A percentile compares a stretch with the other conserved stretches of the same genome.
Conservation (phyloP, 2,329 filamentous ascomycete species). For the Penicillium sp. region DNA sequence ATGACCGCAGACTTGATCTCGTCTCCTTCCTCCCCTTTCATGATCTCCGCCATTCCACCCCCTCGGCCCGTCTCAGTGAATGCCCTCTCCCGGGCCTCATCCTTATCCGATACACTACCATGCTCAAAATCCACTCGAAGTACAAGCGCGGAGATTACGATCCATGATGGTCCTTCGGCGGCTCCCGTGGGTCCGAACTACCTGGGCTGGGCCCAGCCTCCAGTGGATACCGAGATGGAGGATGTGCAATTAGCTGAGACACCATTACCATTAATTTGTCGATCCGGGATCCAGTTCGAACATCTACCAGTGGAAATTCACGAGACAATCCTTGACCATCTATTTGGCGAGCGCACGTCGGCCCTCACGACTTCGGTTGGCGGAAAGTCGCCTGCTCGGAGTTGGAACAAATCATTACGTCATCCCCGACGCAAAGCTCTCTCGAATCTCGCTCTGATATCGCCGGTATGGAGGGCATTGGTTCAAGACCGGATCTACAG, state of each 20-base stretch:
- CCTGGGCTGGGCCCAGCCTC: conserved; percentile 26
- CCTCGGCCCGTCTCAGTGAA: conserved; percentile 40
- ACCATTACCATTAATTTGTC: conserved; percentile 12
- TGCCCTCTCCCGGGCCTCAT: conserved; percentile 33
- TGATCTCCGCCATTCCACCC: conserved; percentile 38
- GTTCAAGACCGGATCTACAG: conserved; percentile 76
- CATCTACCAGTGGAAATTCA: conserved; percentile 72
- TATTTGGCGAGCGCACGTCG: conserved; percentile 72
- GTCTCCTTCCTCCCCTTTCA: conserved; percentile 25
- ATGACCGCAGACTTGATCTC: conserved; percentile 23
- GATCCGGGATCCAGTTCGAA: conserved; percentile 31
- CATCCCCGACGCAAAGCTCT: conserved; percentile 71
- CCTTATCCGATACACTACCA: conserved; percentile 26
- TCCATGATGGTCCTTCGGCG: conserved; percentile 29
- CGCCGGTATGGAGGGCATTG: conserved; percentile 65
- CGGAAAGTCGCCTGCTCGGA: conserved; percentile 57
- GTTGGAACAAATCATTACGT: conserved; percentile 68
- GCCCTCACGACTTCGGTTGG: conserved; percentile 62
- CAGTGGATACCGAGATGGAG: conserved; percentile 32
- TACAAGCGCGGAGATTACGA: conserved; percentile 32
- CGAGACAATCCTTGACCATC: conserved; percentile 71
- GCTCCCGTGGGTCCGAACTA: conserved; percentile 27
- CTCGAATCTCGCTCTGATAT: conserved; percentile 66
- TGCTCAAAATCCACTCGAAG: conserved; percentile 33
- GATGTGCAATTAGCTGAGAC: conserved; percentile 28